Percentiles rank a stretch among this genome's conserved stretches.
phyloP scores from a whole-genome alignment of 257 asterid genomes.

The Nicotiana undulata region DNA sequence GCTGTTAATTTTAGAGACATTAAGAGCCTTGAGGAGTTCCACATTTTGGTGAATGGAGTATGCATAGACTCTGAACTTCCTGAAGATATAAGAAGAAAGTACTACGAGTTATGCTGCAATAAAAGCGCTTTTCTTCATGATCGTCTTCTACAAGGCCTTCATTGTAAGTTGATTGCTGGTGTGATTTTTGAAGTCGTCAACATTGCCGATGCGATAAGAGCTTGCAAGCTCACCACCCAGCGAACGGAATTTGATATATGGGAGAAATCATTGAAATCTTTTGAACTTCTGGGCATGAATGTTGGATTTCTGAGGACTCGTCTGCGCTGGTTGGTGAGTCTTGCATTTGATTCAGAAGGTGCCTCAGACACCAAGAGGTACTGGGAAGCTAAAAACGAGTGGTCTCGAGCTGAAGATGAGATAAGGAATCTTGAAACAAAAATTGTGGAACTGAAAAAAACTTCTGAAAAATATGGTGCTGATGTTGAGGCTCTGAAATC shows the following conservation, averaged over 20 bases:
- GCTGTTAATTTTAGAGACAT: constrained; percentile 34
- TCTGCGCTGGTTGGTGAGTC: constrained; percentile 22
- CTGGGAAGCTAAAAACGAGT: constrained; percentile 36
- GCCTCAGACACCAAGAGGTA: constrained; percentile 35
- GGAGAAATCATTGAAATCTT: constrained; percentile 65
- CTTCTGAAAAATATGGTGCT: constrained; percentile 23
- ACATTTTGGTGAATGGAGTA: constrained; percentile 45
- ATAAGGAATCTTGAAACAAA: constrained; percentile 36
- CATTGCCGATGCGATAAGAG: constrained; percentile 39
- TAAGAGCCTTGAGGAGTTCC: constrained; percentile 48
- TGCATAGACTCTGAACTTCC: constrained; percentile 64
- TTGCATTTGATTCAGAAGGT: constrained; percentile 48
- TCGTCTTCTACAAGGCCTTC: constrained; percentile 49
- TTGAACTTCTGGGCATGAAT: constrained; percentile 60
- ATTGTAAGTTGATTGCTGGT: constrained; percentile 53
- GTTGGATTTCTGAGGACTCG: constrained; percentile 58
- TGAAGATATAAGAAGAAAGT: constrained; percentile 32
- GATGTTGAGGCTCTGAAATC: constrained; percentile 33
- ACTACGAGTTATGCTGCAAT: constrained; percentile 55
- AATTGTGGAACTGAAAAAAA: constrained; percentile 40
- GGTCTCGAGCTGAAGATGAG: constrained; percentile 29
- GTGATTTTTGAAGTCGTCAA: constrained; percentile 41
- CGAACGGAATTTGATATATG: constrained; percentile 51
- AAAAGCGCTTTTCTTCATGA: constrained; percentile 50
- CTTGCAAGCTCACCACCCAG: constrained; percentile 44